These are phyloP conservation scores for Pyrenophora teres DNA, from an alignment of 2,329 filamentous ascomycete species.

Conservation along the genomic window DNA sequence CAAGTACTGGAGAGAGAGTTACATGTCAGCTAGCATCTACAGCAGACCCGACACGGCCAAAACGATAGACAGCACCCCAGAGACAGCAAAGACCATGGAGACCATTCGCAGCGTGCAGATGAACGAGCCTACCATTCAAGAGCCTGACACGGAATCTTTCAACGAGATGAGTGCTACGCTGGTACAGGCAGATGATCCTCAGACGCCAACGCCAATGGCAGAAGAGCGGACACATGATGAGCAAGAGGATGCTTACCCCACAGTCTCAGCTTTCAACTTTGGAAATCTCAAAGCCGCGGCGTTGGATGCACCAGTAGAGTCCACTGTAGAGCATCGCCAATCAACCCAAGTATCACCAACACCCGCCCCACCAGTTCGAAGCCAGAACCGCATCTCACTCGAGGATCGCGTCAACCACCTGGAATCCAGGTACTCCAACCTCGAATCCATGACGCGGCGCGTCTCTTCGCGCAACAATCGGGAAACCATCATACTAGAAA, in stretches of 20 bases:
- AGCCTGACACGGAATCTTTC: conserved; percentile 22
- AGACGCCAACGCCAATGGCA: conserved; percentile 14
- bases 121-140: conserved; percentile 26
- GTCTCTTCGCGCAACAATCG: conserved; percentile 42
- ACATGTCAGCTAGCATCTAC: conserved; percentile 40
- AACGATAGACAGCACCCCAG: conserved; percentile 42
- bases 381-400: conserved; percentile 32
- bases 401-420: conserved; percentile 43
- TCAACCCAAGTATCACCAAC: conserved; percentile 17
- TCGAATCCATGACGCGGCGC: conserved; percentile 40
- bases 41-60: conserved; percentile 43
- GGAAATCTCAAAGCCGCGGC: conserved; percentile 37
- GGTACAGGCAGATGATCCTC: conserved; percentile 24
- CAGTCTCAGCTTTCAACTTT: conserved; percentile 45
- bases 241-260: conserved; percentile 15
- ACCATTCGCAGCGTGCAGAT: conserved; percentile 34
- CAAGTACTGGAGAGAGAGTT: conserved; percentile 44
- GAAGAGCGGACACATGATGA: conserved; percentile 5
- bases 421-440: conserved; percentile 36
- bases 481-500: conserved; percentile 48
- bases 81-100: conserved; percentile 40
- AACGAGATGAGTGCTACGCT: conserved; percentile 33
- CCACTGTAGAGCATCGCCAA: conserved; percentile 10
- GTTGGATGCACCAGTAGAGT: conserved; percentile 23
- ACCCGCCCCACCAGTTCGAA: conserved; percentile 14